Evolutionary conservation across 208 protist genomes (phyloP).

Genomic region (Wallacemonas collosoma): DNA sequence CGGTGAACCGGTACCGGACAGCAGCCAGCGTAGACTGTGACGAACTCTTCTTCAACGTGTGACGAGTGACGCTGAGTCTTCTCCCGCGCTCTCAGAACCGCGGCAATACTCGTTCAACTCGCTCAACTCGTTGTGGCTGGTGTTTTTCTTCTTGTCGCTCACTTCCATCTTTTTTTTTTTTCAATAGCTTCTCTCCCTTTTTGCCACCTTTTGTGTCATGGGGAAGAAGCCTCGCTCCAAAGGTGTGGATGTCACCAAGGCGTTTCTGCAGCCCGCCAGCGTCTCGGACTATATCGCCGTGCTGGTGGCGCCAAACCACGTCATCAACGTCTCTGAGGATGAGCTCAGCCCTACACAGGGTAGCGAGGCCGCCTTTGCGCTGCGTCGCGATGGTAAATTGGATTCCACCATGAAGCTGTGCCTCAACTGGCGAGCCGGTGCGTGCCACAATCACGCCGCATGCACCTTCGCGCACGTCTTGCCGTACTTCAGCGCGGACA

Average conservation of each 20-base stretch:
- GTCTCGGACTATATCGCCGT: conserved; percentile 63
- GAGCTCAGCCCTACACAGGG: conserved; percentile 83
- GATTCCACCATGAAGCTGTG: conserved; percentile 74
- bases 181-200: too few relatives aligned
- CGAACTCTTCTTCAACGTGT: too few relatives aligned
- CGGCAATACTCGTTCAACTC: too few relatives aligned
- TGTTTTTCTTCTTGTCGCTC: too few relatives aligned
- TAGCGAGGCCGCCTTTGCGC: conserved; percentile 67
- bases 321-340: conserved; percentile 58
- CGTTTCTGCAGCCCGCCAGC: conserved; percentile 57
- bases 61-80: too few relatives aligned
- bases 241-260: conserved; percentile 82
- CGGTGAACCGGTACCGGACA: too few relatives aligned
- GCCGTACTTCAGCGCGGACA: conserved; percentile 47
- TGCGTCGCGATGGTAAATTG: conserved; percentile 64
- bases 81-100: too few relatives aligned
- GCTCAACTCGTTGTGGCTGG: too few relatives aligned
- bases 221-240: conserved; percentile 45
- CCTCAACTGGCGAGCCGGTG: conserved; percentile 70
- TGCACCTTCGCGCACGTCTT: conserved; percentile 76
- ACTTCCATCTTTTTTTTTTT: too few relatives aligned
- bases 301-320: conserved; percentile 38
- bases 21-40: too few relatives aligned
- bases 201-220: conserved; percentile 9
- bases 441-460: conserved; percentile 72